Base-by-base conservation (phyloP, 768 basidiomycete species). In the Leccinum obscurum region DNA sequence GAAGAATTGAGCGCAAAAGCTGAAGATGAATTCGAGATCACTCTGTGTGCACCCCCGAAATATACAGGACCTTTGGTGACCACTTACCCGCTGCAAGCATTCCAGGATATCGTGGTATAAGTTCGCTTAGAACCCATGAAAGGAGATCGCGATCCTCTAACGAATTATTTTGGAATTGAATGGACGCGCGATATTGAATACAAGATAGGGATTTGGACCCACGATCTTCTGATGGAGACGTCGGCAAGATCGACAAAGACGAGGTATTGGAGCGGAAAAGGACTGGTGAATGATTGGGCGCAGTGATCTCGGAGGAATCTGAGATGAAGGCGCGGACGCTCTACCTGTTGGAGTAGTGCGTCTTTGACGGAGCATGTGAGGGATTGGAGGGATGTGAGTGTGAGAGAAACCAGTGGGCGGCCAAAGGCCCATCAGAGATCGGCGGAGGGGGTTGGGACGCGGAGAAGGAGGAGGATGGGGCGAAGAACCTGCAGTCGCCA, bases 1-100 rank as follows among this genome's bases (percentile, higher is more conserved):
- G 87, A 86, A 66, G 86, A 87, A 72, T 91, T 90, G 35, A 89
- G 76, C 64, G 91, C 74, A 66, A 91, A 86, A 7, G 85, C 90
- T 88, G 66, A 22, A 50, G 32, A 51, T 46, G 51, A 39, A 17
- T 17, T 39, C 7, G 37, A 35, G 46, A 53, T 59, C 26, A 61
- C 6, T 48, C 51, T 39, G 52, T 46, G 54, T 52, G 53, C 51
- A 62, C 39, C 50, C 2, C 14, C 22, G 37, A 51, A 15, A 57
- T 15, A 30, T 35, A 56, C 22, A 3, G 24, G 41, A 37, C 51
- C n/a, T 5, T 17, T 41, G 52, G 59, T 54, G 56, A 4, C 59
- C 63, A 64, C 58, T 63, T 50, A 86, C 89, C 87, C 70, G 86
- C 88, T 35, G 84, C 88, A 32, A 92, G 75, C 84, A 92, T 83